Evolutionary conservation across 371 early-diverging fungal genomes (phyloP), one percentile per base, ranked within the genome.

Genomic region (Lichtheimia corymbifera): DNA sequence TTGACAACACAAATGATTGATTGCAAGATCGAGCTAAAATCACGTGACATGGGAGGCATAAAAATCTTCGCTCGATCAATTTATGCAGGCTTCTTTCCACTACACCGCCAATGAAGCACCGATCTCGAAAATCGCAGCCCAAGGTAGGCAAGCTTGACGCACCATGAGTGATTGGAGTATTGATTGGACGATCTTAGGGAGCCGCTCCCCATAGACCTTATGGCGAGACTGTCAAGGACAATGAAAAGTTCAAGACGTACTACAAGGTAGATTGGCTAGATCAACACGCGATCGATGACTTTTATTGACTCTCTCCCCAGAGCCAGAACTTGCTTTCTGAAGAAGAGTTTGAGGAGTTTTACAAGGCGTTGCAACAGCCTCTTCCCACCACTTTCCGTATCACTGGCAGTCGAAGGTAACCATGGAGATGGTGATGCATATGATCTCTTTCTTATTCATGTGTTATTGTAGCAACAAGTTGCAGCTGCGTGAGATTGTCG

Each of bases 351-450:
- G 85, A 86, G 4, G 58, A 62, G 50, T 90, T 94, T 63, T 84
- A 89, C 68, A 74, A 80, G 27, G 58, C 70, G 6, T 78, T 93
- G 68, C 77, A 85, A 69, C 79, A 72, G 30, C 74, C 82, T 24
- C 82, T 98, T 50, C 99, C 99, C 9, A 90, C 91, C 41, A 90
- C 93, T 30, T 98, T 96, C 74, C 86, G 99, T 59, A 89, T 98
- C 66, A 94, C 97, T 1, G 97, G 95, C 18, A 92, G 90, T 42
- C 82, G 93, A 69, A 77, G 83, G 91, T 89, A 70, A 58, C 75
- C 45, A 35, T 6, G 11, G 35, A 35, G 11, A 35, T 2, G 7
- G 28, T 0, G 11, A 11, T 2, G 2, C 9, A 4, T 35, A 5
- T 4, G 35, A 35, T 2, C 6, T 35, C 2, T 35, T 1, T 35